Base-by-base conservation (phyloP, 345 rosid genomes). In the Murraya paniculata region DNA sequence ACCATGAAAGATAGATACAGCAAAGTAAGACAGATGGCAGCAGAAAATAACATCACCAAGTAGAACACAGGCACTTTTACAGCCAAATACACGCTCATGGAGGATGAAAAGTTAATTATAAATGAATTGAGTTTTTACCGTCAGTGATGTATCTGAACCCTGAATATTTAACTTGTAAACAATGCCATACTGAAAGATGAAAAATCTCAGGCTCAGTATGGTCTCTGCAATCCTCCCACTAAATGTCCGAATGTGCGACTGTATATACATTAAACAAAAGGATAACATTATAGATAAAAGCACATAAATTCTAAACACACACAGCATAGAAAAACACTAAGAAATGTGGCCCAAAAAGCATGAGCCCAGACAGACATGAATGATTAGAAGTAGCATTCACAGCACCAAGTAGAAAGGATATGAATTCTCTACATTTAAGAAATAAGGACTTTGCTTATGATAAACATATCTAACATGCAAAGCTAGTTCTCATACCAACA, bases 151-250 rank as follows among this genome's bases (percentile, higher is more conserved):
- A 76, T 89, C 1, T 27, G 68, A 11, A 59, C 84, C 86, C 78
- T 92, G 95, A 36, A 91, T 58, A 9, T 92, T 0, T 56, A 96
- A 85, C 86, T 96, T 96, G 93, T 96, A 96, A 64, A 94, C 97
- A 64, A 96, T 80, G 53, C 99, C 99, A 85, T 84, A 96, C 85
- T 96, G 99, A 88, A 94, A 96, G 38, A 96, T 83, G 68, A 96
- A 96, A 86, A 96, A 96, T 73, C 99, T 78, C 56, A 91, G 79
- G 80, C 98, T 90, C 82, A 96, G 87, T 33, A 96, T 74, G 5
- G 97, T 94, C 87, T 96, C 99, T 81, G 92, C 50, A 81, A 96
- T 87, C 89, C 99, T 89, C 80, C 99, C 99, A 55, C 93, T 59
- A 38, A 90, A 69, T 41, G 94, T 94, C 68, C 96, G 92, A 69